These are phyloP conservation scores for Imleria badia DNA, from an alignment of 768 basidiomycete species.

Conservation along the genomic window DNA sequence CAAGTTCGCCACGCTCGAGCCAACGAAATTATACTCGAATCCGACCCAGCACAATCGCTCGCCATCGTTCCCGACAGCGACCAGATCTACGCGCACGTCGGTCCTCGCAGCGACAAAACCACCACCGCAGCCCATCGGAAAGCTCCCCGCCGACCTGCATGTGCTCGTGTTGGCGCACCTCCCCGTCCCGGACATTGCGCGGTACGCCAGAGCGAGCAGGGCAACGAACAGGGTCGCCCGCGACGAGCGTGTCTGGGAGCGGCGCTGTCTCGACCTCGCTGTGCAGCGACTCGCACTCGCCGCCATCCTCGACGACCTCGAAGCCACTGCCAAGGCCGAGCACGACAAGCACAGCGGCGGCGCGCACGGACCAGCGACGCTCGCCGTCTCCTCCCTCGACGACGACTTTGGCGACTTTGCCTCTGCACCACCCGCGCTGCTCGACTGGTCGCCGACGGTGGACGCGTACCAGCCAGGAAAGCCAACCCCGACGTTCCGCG, in stretches of 20 bases:
- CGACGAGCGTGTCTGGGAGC: conserved; percentile 81
- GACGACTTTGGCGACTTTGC: conserved; percentile 92
- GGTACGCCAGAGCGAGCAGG: conserved; percentile 67
- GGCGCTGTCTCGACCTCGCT: conserved; percentile 63
- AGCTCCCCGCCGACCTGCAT: conserved; percentile 77
- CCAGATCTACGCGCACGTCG: conserved; percentile 1
- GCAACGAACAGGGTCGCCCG: conserved; percentile 59
- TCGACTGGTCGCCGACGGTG: conserved; percentile 23
- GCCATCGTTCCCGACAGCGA: neutral
- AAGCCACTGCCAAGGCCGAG: conserved; percentile 41
- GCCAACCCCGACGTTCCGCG: conserved; percentile 40
- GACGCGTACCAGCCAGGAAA: conserved; percentile 21
- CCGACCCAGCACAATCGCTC: conserved; percentile 32
- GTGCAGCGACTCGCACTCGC: conserved; percentile 45
- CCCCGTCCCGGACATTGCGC: conserved; percentile 77
- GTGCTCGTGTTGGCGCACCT: conserved; percentile 69
- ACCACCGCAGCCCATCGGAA: conserved; percentile 57
- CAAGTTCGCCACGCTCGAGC: conserved; percentile 84
- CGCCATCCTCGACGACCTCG: conserved; percentile 58
- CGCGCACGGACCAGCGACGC: conserved; percentile 56
- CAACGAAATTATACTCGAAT: conserved; percentile 53
- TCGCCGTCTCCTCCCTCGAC: conserved; percentile 45
- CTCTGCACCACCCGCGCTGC: conserved; percentile 33
- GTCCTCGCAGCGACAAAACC: conserved; percentile 24
- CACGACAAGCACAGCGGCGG: conserved; percentile 30